Evolutionary conservation across 2,329 filamentous ascomycete species (phyloP).

Genomic region (Didymosphaeria variabile): DNA sequence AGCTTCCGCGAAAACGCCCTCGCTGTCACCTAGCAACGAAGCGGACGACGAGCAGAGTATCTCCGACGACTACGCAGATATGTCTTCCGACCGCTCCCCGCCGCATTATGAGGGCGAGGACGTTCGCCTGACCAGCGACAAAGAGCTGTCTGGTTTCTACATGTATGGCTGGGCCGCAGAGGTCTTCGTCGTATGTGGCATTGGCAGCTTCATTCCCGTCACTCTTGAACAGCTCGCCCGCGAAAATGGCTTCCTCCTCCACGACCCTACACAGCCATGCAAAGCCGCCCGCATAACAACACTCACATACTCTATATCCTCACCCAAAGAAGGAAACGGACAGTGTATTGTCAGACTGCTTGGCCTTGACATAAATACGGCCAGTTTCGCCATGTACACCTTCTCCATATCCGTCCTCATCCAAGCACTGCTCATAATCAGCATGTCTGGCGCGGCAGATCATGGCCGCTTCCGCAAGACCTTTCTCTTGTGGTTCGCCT

Average conservation of each 20-base stretch:
- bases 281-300: slow-evolving; percentile 66
- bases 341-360: slow-evolving; percentile 87
- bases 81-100: slow-evolving; percentile 41
- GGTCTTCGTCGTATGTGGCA: slow-evolving; percentile 92
- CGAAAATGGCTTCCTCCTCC: slow-evolving; percentile 87
- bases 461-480: slow-evolving; percentile 89
- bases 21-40: slow-evolving; percentile 51
- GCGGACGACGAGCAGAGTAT: slow-evolving; percentile 56
- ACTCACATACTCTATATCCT: slow-evolving; percentile 30
- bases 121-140: slow-evolving; percentile 82
- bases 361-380: slow-evolving; percentile 89
- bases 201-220: slow-evolving; percentile 90
- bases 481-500: slow-evolving; percentile 84
- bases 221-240: slow-evolving; percentile 91
- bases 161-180: slow-evolving; percentile 96
- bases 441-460: slow-evolving; percentile 94
- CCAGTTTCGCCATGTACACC: slow-evolving; percentile 97
- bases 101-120: slow-evolving; percentile 83
- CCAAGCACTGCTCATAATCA: slow-evolving; percentile 90
- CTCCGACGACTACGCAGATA: slow-evolving; percentile 40
- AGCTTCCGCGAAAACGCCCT: slow-evolving; percentile 35
- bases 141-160: slow-evolving; percentile 94
- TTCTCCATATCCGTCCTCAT: slow-evolving; percentile 92
- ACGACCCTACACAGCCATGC: slow-evolving; percentile 78
- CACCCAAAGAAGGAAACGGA: slow-evolving; percentile 39